phyloP scores from a whole-genome alignment of 2,329 filamentous ascomycete genomes.

The Lecanicillium sp. region DNA sequence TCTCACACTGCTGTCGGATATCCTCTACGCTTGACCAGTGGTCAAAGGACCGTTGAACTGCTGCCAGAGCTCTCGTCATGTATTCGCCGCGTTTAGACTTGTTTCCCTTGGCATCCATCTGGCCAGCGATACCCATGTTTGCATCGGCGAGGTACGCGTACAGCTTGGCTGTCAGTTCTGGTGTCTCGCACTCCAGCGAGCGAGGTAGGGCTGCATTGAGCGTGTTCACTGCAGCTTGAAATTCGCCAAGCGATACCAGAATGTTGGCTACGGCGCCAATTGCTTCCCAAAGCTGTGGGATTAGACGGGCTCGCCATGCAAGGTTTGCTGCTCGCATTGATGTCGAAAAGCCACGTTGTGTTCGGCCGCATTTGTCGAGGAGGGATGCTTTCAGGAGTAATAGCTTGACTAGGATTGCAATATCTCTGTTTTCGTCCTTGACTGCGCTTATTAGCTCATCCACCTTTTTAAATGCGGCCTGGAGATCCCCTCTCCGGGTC shows the following conservation, averaged over 20 bases:
- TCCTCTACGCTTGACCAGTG: constrained; percentile 59
- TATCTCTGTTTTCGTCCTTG: constrained; percentile 37
- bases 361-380: constrained; percentile 57
- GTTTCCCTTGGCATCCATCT: constrained; percentile 29
- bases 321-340: constrained; percentile 67
- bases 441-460: constrained; percentile 33
- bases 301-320: constrained; percentile 59
- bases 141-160: constrained; percentile 69
- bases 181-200: constrained; percentile 62
- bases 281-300: constrained; percentile 65
- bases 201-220: constrained; percentile 65
- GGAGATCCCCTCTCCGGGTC: constrained; percentile 36
- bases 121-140: constrained; percentile 67
- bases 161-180: constrained; percentile 52
- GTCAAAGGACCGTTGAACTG: constrained; percentile 53
- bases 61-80: constrained; percentile 48
- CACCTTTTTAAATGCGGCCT: constrained; percentile 38
- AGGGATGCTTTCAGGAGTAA: constrained; percentile 66
- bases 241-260: constrained; percentile 63
- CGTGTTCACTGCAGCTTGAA: constrained; percentile 54
- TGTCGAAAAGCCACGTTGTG: constrained; percentile 69
- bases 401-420: constrained; percentile 61
- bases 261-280: constrained; percentile 60
- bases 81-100: constrained; percentile 39
- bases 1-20: constrained; percentile 62